These are phyloP conservation scores for Eleusine coracana DNA, from an alignment of 176 grass and related monocot species.

Conservation along the genomic window DNA sequence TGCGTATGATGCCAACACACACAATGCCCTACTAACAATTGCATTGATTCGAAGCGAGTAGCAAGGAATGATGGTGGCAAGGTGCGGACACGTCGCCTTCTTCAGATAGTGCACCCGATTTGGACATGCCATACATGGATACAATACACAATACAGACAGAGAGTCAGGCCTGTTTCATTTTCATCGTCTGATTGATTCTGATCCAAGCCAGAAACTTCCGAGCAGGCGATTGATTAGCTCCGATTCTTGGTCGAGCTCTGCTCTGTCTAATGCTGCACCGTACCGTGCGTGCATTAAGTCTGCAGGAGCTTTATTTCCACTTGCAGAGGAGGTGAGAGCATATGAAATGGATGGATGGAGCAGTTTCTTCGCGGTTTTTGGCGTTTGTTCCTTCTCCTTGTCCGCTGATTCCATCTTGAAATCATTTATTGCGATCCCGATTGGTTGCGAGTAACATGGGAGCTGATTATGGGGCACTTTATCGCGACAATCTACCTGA, in stretches of 20 bases:
- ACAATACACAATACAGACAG: background rate
- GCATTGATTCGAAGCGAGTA: constrained; percentile 43
- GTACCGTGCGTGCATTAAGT: background rate
- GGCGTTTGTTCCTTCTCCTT: constrained; percentile 15
- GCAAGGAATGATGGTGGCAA: background rate
- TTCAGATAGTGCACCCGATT: constrained; percentile 25
- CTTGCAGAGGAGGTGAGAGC: background rate
- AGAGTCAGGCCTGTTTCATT: background rate
- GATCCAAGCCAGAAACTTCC: constrained; percentile 9
- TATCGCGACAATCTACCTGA: constrained; percentile 17
- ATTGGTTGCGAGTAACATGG: background rate
- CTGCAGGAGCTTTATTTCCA: constrained; percentile 1
- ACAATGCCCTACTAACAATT: background rate
- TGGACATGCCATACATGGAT: constrained; percentile 13
- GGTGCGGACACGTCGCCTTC: constrained; percentile 18
- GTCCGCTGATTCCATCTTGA: background rate
- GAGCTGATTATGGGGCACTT: constrained; percentile 4
- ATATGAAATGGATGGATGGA: background rate
- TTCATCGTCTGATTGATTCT: background rate
- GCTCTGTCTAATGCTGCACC: background rate
- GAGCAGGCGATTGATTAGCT: background rate
- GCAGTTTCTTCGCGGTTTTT: background rate
- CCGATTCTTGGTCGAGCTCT: constrained; percentile 1
- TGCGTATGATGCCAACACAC: background rate
- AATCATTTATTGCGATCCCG: background rate